Conservation (phyloP, 2,329 filamentous ascomycete genomes). For the Phialocephala sp. region DNA sequence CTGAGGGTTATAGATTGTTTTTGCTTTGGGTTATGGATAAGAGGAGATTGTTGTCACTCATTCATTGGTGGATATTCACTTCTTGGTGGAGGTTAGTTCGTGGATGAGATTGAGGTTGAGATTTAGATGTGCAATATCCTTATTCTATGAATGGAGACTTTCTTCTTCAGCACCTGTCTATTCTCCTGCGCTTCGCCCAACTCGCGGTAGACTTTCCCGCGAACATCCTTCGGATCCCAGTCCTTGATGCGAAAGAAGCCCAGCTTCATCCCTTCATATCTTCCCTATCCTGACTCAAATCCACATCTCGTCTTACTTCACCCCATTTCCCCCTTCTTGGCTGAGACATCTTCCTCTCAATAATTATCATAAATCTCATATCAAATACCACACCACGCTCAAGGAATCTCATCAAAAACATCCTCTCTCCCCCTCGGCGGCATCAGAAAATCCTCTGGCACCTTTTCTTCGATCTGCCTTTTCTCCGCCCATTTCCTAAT, state of each 20-base stretch:
- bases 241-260: neutral
- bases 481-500: slow-evolving; percentile 56
- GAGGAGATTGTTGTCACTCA: neutral
- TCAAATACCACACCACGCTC: slow-evolving; percentile 5
- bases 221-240: neutral
- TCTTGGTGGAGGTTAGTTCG: neutral
- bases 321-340: neutral
- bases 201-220: neutral
- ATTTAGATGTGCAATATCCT: neutral
- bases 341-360: neutral
- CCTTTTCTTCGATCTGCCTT: slow-evolving; percentile 47
- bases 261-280: neutral
- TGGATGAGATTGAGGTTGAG: neutral
- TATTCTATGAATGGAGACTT: neutral
- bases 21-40: neutral
- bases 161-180: neutral
- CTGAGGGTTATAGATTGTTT: neutral
- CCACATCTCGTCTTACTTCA: neutral
- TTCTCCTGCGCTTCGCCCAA: neutral
- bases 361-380: too few species aligned
- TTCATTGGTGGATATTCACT: neutral
- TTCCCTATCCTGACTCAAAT: neutral
- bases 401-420: slow-evolving; percentile 36
- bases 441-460: slow-evolving; percentile 39
- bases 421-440: slow-evolving; percentile 33